Conservation (phyloP, 2,329 filamentous ascomycete species). For the Diatrype stigma region DNA sequence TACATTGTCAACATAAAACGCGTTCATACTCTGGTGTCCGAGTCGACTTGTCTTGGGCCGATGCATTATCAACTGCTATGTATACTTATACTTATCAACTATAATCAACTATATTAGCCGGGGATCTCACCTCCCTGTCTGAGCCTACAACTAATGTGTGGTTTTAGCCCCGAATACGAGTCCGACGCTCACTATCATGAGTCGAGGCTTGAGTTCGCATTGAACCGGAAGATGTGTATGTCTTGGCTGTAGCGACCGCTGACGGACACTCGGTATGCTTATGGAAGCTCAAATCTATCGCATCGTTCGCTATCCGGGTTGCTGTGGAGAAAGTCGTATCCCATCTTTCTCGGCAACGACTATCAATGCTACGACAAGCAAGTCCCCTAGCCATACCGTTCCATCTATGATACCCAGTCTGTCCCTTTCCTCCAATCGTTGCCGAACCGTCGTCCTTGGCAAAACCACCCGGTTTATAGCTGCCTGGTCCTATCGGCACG, state of each 20-base stretch:
- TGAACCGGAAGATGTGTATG: not conserved
- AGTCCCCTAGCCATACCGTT: not conserved
- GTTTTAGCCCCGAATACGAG: not conserved
- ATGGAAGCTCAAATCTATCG: conserved; percentile 5
- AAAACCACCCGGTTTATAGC: conserved; percentile 3
- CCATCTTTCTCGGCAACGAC: not conserved
- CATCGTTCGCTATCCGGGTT: not conserved
- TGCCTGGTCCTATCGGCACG: conserved; percentile 8
- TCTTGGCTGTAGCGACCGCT: conserved; percentile 3
- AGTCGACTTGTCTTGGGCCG: no score
- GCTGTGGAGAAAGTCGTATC: not conserved
- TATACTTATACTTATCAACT: no score
- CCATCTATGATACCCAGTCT: not conserved
- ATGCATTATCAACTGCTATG: no score
- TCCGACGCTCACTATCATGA: not conserved
- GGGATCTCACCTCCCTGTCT: not conserved
- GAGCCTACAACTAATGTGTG: not conserved
- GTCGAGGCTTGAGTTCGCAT: not conserved
- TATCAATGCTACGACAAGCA: conserved; percentile 1
- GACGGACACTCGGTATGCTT: conserved; percentile 4
- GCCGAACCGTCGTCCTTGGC: not conserved
- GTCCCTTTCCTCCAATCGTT: conserved; percentile 3
- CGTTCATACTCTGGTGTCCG: no score
- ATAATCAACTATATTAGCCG: not conserved
- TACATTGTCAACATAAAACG: no score